Percentiles rank a stretch among this genome's conserved stretches.
phyloP scores from a whole-genome alignment of 169 alveolate species.

The Eimeria sp. region DNA sequence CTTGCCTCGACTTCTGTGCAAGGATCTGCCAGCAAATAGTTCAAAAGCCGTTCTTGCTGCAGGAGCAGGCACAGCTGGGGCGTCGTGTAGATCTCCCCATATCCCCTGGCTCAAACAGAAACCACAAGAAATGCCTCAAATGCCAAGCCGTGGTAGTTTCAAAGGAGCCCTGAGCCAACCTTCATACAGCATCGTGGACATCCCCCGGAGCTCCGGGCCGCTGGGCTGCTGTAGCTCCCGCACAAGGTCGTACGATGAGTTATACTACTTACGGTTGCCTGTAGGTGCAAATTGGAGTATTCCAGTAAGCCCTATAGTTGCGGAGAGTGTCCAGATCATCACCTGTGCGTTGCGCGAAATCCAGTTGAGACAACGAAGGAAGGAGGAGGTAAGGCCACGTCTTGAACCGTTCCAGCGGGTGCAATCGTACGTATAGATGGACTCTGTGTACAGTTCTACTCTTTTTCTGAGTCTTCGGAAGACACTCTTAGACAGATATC shows the following conservation, averaged over 20 bases:
- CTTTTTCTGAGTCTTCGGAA: background rate
- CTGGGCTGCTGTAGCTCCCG: background rate
- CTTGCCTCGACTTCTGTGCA: conserved; percentile 52
- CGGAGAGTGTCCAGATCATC: conserved; percentile 53
- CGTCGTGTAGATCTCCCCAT: conserved; percentile 52
- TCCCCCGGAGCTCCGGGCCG: background rate
- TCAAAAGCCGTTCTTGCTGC: conserved; percentile 61
- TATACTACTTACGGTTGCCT: conserved; percentile 33
- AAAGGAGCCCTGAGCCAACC: background rate
- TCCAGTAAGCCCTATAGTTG: conserved; percentile 39
- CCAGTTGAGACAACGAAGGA: background rate
- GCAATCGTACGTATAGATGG: background rate
- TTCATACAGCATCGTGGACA: background rate
- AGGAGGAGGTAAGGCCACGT: background rate
- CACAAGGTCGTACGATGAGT: background rate
- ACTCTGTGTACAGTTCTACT: background rate
- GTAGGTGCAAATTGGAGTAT: conserved; percentile 61
- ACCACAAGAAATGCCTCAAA: background rate
- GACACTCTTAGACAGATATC: background rate
- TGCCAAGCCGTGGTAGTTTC: background rate
- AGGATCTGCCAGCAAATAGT: conserved; percentile 67
- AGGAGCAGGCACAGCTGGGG: conserved; percentile 67
- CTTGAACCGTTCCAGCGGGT: background rate
- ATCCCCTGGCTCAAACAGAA: conserved; percentile 13
- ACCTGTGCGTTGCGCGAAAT: background rate